Conservation (phyloP, 2,329 filamentous ascomycete species). For the Epichloe gansuensis region DNA sequence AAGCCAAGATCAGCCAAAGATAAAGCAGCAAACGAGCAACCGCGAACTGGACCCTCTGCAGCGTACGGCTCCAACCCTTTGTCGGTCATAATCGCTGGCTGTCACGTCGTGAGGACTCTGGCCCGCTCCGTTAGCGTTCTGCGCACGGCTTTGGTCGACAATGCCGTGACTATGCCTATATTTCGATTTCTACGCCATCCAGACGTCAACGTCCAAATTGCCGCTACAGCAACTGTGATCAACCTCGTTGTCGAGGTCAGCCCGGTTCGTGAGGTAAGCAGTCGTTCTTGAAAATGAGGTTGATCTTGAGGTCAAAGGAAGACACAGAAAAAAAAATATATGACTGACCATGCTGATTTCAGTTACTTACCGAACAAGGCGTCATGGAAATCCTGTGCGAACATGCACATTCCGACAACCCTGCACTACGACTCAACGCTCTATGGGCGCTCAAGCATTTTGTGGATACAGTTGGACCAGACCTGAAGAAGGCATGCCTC, state of each 20-base stretch:
- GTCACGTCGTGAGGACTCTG: conserved; percentile 66
- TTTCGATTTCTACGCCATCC: conserved; percentile 62
- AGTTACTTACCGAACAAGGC: conserved; percentile 62
- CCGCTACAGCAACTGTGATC: conserved; percentile 70
- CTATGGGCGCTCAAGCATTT: conserved; percentile 92
- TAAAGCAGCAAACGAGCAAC: conserved; percentile 22
- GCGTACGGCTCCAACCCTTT: conserved; percentile 62
- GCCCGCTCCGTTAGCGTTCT: conserved; percentile 75
- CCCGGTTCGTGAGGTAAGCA: conserved; percentile 71
- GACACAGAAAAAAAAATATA: neutral
- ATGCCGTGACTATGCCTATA: conserved; percentile 65
- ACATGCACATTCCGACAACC: conserved; percentile 69
- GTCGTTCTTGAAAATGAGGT: neutral
- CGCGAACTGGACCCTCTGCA: conserved; percentile 18
- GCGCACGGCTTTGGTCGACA: conserved; percentile 76
- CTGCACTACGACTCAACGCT: conserved; percentile 70
- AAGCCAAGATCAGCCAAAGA: conserved; percentile 32
- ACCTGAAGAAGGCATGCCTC: conserved; percentile 64
- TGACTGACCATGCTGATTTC: conserved; percentile 10
- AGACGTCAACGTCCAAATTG: conserved; percentile 69
- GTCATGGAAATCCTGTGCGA: conserved; percentile 67
- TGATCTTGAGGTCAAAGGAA: conserved; percentile 1
- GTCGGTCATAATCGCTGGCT: conserved; percentile 71
- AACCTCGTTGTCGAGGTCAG: conserved; percentile 84
- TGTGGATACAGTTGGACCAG: conserved; percentile 56